A percentile compares a stretch with the other conserved stretches of the same genome.
phyloP scores from a whole-genome alignment of 192 early-diverging fungal genomes.

The Coemansia sp. region DNA sequence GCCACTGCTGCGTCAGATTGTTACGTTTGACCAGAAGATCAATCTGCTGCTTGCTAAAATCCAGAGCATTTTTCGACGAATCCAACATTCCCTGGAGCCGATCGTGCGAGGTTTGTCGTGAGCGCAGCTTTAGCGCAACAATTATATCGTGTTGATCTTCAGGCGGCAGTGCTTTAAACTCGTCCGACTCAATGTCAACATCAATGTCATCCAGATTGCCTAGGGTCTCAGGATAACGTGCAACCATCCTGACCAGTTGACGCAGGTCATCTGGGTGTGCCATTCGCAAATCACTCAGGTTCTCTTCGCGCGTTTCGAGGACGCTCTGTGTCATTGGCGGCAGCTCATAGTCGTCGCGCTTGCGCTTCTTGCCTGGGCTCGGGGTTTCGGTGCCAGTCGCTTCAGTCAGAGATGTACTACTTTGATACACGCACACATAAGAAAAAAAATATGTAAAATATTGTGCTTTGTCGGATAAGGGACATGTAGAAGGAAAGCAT shows the following conservation, averaged over 20 bases:
- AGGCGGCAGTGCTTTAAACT: constrained; percentile 69
- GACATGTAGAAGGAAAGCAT: too few species aligned
- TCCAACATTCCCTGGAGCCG: constrained; percentile 71
- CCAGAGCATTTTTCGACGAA: constrained; percentile 67
- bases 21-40: constrained; percentile 78
- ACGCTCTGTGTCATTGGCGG: constrained; percentile 22
- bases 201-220: constrained; percentile 50
- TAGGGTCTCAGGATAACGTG: constrained; percentile 32
- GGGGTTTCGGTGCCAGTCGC: constrained; percentile 1
- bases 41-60: constrained; percentile 93
- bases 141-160: constrained; percentile 94
- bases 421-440: background rate
- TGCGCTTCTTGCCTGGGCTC: constrained; percentile 48
- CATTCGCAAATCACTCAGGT: constrained; percentile 42
- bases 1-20: constrained; percentile 75
- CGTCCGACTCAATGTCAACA: constrained; percentile 76
- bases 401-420: background rate
- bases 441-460: background rate
- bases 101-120: constrained; percentile 72
- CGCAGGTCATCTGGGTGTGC: constrained; percentile 47
- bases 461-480: too few species aligned
- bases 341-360: constrained; percentile 53
- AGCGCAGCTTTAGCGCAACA: constrained; percentile 77
- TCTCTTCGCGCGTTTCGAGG: constrained; percentile 30
- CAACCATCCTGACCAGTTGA: constrained; percentile 30